phyloP scores from a whole-genome alignment of 441 rosid species.

The Euphorbia corollata region DNA sequence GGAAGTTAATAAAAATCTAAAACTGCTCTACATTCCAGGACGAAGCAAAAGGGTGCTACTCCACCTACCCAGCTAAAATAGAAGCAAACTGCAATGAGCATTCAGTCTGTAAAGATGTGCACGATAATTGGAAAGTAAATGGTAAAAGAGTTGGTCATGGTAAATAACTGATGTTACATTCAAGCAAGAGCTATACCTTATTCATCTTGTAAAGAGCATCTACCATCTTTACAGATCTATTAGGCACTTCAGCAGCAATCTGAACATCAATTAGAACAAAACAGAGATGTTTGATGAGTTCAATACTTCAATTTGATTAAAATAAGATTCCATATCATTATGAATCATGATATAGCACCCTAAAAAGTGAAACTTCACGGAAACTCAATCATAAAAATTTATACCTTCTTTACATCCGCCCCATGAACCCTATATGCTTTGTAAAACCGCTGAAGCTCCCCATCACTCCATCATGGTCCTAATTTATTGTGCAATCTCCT shows the following conservation, averaged over 20 bases:
- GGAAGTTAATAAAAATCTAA: neutral
- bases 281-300: neutral
- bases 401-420: conserved; percentile 76
- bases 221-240: conserved; percentile 79
- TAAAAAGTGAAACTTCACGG: too few species aligned
- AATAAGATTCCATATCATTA: too few species aligned
- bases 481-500: conserved; percentile 61
- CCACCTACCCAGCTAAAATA: conserved; percentile 5
- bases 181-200: conserved; percentile 40
- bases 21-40: neutral
- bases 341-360: too few species aligned
- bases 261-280: conserved; percentile 25
- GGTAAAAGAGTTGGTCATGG: neutral
- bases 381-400: neutral
- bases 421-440: conserved; percentile 69
- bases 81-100: neutral
- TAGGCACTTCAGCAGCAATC: conserved; percentile 65
- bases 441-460: conserved; percentile 76
- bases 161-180: neutral
- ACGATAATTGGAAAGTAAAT: neutral
- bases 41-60: conserved; percentile 4
- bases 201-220: conserved; percentile 75
- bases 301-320: neutral
- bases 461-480: conserved; percentile 81
- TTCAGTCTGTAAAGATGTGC: neutral